A percentile compares a stretch with the other conserved stretches of the same genome.
phyloP scores from a whole-genome alignment of 2,329 filamentous ascomycete genomes.

The Colletotrichum sp. region DNA sequence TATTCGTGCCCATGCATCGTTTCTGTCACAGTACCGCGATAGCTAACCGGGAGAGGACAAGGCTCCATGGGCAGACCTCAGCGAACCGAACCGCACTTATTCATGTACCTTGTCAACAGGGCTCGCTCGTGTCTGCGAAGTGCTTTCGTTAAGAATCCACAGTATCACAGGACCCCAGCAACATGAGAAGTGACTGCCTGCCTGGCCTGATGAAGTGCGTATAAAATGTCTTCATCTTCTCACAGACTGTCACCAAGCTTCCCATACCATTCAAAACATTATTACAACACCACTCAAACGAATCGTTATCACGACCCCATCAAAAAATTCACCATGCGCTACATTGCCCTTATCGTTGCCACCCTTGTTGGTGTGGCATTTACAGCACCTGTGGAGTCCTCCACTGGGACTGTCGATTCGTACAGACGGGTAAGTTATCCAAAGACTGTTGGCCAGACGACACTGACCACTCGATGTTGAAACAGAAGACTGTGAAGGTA shows the following conservation, averaged over 20 bases:
- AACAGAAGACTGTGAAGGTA: background rate
- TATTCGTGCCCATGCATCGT: background rate
- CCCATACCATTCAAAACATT: fast-evolving
- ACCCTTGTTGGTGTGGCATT: background rate
- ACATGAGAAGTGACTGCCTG: background rate
- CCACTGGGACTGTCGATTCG: background rate
- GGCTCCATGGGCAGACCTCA: fast-evolving
- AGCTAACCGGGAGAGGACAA: background rate
- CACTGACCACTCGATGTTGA: background rate
- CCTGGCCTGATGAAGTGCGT: background rate
- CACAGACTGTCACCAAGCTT: background rate
- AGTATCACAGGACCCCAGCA: fast-evolving
- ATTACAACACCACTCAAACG: fast-evolving
- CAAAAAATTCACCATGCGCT: background rate
- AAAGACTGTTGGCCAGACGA: background rate
- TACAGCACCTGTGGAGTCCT: background rate
- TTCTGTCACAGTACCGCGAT: too few relatives aligned
- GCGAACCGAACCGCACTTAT: background rate
- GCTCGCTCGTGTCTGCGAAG: background rate
- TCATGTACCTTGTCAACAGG: background rate
- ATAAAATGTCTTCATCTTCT: background rate
- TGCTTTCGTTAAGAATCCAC: background rate
- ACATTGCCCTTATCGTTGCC: background rate
- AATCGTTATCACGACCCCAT: fast-evolving
- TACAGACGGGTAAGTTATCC: background rate